Percentiles rank a stretch among this genome's conserved stretches.
Conservation (phyloP, 2,329 filamentous ascomycete species). For the Saccharata proteae region DNA sequence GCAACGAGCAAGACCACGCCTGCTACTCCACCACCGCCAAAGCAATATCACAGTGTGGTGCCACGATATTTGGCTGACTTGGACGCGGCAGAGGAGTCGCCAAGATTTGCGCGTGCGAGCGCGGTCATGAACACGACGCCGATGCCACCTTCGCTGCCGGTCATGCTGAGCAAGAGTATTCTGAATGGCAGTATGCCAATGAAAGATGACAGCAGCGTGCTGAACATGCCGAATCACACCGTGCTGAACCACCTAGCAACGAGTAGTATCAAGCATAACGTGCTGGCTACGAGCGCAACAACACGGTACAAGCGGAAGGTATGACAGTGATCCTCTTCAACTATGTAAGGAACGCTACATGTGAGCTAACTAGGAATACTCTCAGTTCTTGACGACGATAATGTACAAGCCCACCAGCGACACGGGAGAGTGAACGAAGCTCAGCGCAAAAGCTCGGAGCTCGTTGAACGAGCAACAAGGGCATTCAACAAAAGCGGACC, state of each 20-base stretch:
- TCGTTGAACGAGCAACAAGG: too few species aligned
- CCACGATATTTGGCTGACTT: conserved; percentile 79
- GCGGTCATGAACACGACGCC: conserved; percentile 68
- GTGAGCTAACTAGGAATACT: conserved; percentile 9
- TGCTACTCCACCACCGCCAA: conserved; percentile 28
- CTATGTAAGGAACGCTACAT: not conserved
- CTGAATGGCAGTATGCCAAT: conserved; percentile 81
- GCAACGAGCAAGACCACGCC: conserved; percentile 11
- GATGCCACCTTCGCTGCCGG: conserved; percentile 70
- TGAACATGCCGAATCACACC: conserved; percentile 95
- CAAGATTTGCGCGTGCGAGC: conserved; percentile 61
- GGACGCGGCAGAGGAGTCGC: conserved; percentile 70
- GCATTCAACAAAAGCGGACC: too few species aligned
- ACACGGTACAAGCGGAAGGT: conserved; percentile 97
- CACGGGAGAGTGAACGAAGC: conserved; percentile 9
- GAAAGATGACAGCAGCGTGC: conserved; percentile 95
- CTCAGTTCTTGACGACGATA: conserved; percentile 89
- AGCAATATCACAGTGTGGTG: conserved; percentile 59
- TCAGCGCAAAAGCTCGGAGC: not conserved
- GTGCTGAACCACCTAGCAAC: conserved; percentile 94
- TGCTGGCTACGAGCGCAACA: conserved; percentile 88
- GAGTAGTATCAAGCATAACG: conserved; percentile 94
- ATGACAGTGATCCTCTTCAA: conserved; percentile 13
- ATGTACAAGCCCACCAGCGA: conserved; percentile 80
- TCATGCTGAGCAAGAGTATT: conserved; percentile 89